Base-by-base conservation (phyloP, 768 basidiomycete genomes). In the Trametopsis cervina region DNA sequence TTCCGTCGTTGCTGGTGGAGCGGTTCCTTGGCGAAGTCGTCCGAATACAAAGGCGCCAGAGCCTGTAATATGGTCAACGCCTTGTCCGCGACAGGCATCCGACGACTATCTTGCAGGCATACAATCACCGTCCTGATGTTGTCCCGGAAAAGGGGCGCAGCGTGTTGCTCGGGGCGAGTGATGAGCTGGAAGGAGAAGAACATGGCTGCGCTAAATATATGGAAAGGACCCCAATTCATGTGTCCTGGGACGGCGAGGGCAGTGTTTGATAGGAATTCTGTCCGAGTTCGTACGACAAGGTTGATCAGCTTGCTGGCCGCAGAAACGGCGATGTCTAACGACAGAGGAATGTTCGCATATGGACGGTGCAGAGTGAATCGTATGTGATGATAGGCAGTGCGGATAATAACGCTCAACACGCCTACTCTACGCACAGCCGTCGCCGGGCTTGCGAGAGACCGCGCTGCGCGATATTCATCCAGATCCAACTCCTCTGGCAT, bases 181-280 rank as follows among this genome's bases (percentile, higher is more conserved):
- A 89, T 83, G 42, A 90, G 75, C 57, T 90, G 87, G 68, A 89
- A 89, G n/a, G 85, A 85, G 75, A 90, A 89, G 67, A 90, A 90
- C 82, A 90, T 89, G 42, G 85, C 85, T 17, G 89, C 86, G 41
- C 83, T 83, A 69, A 90, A 90, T 56, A 83, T 79, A 59, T 91
- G 87, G 67, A 85, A 86, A 0, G 87, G 85, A 3, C 82, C 83
- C 81, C 85, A 88, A 55, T 80, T 81, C 76, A 90, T 81, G 64
- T 91, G 88, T 2, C 85, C 86, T 26, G 85, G 86, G 6, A 88
- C 83, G 7, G 83, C 78, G 47, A 57, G 57, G 15, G 82, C 75
- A 12, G 78, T 75, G 80, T 85, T 62, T 7, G 55, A 56, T 41
- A 87, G 69, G 62, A 85, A 85, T 60, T 88, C 87, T 1, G 85